Evolutionary conservation across 202 grass and related monocot species (phyloP).

Genomic region (Dendrocalamus latiflorus): DNA sequence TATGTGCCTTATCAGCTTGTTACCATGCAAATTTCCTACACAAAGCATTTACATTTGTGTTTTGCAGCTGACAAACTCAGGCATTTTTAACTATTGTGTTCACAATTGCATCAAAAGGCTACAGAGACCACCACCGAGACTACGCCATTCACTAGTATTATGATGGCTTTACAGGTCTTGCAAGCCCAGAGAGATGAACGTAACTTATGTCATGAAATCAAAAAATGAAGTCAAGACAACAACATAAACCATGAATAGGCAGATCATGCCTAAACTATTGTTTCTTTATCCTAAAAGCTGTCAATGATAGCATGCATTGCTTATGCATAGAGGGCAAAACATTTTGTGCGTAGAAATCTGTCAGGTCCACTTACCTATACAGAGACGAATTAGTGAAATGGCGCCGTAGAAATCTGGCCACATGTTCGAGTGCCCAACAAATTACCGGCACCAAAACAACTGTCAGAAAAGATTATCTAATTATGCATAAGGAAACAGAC

Average conservation of each 20-base stretch:
- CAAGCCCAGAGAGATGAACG: constrained; percentile 9
- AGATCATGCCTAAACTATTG: constrained; percentile 3
- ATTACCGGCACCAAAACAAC: constrained; percentile 90
- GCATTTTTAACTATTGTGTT: neutral
- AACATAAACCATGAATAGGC: constrained; percentile 5
- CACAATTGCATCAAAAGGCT: neutral
- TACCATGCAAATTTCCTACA: constrained; percentile 1
- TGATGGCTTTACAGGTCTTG: neutral
- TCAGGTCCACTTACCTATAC: constrained; percentile 62
- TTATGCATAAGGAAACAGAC: constrained; percentile 14
- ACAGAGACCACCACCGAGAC: neutral
- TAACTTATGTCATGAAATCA: neutral
- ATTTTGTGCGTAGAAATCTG: constrained; percentile 1
- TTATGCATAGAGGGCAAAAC: neutral
- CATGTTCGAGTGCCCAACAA: constrained; percentile 86
- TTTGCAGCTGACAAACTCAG: neutral
- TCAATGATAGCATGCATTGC: neutral
- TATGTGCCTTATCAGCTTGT: neutral
- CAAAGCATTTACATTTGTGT: neutral
- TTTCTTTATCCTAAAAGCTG: constrained; percentile 2
- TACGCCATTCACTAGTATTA: neutral
- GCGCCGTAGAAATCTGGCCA: constrained; percentile 67
- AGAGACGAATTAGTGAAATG: constrained; percentile 77
- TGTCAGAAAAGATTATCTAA: constrained; percentile 43
- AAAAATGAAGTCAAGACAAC: neutral